These are phyloP conservation scores for Phytophthora citricola DNA, from an alignment of 352 stramenopile species.

Conservation along the genomic window DNA sequence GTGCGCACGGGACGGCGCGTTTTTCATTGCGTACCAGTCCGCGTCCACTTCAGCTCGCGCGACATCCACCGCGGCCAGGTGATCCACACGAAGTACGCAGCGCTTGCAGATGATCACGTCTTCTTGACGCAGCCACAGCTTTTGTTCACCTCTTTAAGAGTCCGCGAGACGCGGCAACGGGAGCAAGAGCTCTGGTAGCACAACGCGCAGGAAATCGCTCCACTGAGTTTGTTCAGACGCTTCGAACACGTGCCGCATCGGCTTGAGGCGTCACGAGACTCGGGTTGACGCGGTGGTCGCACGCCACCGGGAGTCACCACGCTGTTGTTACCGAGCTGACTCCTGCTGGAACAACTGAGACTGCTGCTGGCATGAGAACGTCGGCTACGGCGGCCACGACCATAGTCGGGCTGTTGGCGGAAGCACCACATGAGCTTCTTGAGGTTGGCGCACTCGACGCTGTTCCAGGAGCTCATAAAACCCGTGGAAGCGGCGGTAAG, in stretches of 20 bases:
- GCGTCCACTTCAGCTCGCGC: slow-evolving; percentile 31
- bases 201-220: slow-evolving; percentile 21
- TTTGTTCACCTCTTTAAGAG: slow-evolving; percentile 37
- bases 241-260: slow-evolving; percentile 38
- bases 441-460: slow-evolving; percentile 47
- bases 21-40: slow-evolving; percentile 16
- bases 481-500: slow-evolving; percentile 51
- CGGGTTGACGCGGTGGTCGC: background rate
- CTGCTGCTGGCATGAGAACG: slow-evolving; percentile 28
- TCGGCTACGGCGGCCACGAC: slow-evolving; percentile 9
- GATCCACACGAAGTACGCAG: slow-evolving; percentile 35
- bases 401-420: slow-evolving; percentile 16
- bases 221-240: slow-evolving; percentile 21
- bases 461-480: slow-evolving; percentile 57
- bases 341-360: slow-evolving; percentile 25
- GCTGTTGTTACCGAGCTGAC: slow-evolving; percentile 6
- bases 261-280: slow-evolving; percentile 5
- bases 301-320: background rate
- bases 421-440: slow-evolving; percentile 62
- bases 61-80: slow-evolving; percentile 32
- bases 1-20: background rate
- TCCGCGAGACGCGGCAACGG: slow-evolving; percentile 35
- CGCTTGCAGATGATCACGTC: slow-evolving; percentile 41
- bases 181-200: slow-evolving; percentile 31
- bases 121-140: slow-evolving; percentile 36